Conservation (phyloP, 768 basidiomycete genomes). For the Podaxis rugospora region DNA sequence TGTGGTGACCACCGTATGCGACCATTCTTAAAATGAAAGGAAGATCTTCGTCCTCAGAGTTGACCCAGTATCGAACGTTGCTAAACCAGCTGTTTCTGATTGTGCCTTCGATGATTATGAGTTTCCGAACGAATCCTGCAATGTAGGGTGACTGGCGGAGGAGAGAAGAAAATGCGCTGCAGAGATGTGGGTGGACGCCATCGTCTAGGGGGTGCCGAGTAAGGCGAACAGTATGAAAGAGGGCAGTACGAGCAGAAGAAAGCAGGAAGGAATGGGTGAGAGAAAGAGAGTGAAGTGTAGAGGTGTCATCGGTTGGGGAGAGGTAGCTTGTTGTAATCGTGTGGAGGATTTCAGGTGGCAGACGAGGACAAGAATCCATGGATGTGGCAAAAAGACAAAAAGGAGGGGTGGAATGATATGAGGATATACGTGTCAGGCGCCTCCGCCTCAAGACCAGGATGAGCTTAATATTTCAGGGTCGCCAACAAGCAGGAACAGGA, state of each 20-base stretch:
- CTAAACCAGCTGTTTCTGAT: slow-evolving; percentile 10
- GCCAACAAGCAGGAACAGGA: not conserved
- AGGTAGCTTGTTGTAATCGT: not conserved
- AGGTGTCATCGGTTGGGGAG: not conserved
- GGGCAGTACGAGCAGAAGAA: not conserved
- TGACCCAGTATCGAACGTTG: slow-evolving; percentile 4
- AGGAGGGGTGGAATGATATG: not conserved
- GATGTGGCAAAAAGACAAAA: not conserved
- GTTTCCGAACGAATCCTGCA: not conserved
- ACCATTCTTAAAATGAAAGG: slow-evolving; percentile 8
- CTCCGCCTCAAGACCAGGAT: not conserved
- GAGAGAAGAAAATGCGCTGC: not conserved
- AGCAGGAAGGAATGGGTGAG: slow-evolving; percentile 8
- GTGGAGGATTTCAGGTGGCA: slow-evolving; percentile 7
- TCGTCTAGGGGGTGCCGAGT: slow-evolving; percentile 1
- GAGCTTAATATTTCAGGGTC: not conserved
- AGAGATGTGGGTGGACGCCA: slow-evolving; percentile 8
- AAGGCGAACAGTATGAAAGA: slow-evolving; percentile 9
- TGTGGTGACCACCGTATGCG: not conserved
- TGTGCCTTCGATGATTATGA: slow-evolving; percentile 7
- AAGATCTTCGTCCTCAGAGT: slow-evolving; percentile 5
- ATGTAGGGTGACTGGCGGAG: slow-evolving; percentile 4
- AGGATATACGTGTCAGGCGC: not conserved
- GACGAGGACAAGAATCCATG: not conserved
- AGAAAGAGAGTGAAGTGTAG: slow-evolving; percentile 7